phyloP scores from a whole-genome alignment of 257 asterid species.

The Jaltomata sinuosa region DNA sequence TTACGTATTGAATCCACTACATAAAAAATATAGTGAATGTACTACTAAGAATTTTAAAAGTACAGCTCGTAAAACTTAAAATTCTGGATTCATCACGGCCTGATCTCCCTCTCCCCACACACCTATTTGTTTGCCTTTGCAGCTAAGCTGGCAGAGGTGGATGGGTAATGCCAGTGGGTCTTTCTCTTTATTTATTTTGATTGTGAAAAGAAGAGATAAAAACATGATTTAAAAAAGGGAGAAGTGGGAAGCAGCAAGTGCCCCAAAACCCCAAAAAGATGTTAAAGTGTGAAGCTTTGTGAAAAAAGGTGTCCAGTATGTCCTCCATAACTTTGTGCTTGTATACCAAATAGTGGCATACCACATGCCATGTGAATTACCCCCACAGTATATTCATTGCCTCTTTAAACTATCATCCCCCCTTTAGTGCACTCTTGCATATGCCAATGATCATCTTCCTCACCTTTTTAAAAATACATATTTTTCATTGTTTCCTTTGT shows the following conservation, averaged over 20 bases:
- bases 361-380: slow-evolving; percentile 3
- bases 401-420: not conserved
- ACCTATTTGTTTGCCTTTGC: not conserved
- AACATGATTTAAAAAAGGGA: not conserved
- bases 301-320: not conserved
- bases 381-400: not conserved
- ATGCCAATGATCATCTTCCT: not conserved
- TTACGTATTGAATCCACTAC: not conserved
- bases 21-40: not conserved
- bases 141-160: not conserved
- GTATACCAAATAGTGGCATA: slow-evolving; percentile 8
- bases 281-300: not conserved
- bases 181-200: not conserved
- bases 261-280: slow-evolving; percentile 10
- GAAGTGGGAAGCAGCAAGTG: slow-evolving; percentile 4
- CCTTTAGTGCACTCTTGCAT: not conserved
- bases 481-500: not conserved
- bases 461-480: not conserved
- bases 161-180: slow-evolving; percentile 12
- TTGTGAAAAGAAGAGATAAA: slow-evolving; percentile 16
- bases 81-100: not conserved
- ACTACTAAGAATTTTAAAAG: not conserved
- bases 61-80: not conserved
- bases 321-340: slow-evolving; percentile 13
- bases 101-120: not conserved